A percentile compares a stretch with the other conserved stretches of the same genome.
Evolutionary conservation across 2,329 filamentous ascomycete genomes (phyloP).

Genomic region (Pyricularia sp.): DNA sequence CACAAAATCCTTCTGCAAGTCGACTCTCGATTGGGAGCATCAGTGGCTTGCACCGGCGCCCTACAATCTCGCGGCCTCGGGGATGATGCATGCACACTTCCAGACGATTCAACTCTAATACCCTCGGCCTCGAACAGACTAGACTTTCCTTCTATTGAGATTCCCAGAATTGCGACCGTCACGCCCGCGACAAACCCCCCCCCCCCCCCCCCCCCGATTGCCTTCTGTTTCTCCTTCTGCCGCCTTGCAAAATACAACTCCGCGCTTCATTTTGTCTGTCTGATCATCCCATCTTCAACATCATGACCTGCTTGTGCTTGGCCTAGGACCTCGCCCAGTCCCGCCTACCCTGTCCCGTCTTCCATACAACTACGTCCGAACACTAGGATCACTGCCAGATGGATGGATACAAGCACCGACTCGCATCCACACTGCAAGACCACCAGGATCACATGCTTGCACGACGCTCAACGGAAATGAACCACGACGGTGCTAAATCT

Average conservation of each 20-base stretch:
- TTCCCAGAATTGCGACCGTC: not conserved
- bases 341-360: not conserved
- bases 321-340: conserved; percentile 1
- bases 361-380: not conserved
- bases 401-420: not conserved
- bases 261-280: not conserved
- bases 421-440: not conserved
- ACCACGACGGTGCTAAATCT: conserved; percentile 5
- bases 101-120: conserved; percentile 3
- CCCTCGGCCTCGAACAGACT: not conserved
- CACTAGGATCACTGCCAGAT: not conserved
- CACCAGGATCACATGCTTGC: conserved; percentile 4
- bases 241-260: not conserved
- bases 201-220: too few species aligned
- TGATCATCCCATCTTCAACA: not conserved
- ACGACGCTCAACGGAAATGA: not conserved
- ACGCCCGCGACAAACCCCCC: not conserved
- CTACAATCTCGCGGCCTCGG: not conserved
- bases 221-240: too few species aligned
- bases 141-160: not conserved
- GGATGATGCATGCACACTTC: not conserved
- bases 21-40: not conserved
- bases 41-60: conserved; percentile 3
- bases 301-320: conserved; percentile 1
- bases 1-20: not conserved